Base-by-base conservation (phyloP, 805 yeast genomes). In the Lipomyces lipofer region DNA sequence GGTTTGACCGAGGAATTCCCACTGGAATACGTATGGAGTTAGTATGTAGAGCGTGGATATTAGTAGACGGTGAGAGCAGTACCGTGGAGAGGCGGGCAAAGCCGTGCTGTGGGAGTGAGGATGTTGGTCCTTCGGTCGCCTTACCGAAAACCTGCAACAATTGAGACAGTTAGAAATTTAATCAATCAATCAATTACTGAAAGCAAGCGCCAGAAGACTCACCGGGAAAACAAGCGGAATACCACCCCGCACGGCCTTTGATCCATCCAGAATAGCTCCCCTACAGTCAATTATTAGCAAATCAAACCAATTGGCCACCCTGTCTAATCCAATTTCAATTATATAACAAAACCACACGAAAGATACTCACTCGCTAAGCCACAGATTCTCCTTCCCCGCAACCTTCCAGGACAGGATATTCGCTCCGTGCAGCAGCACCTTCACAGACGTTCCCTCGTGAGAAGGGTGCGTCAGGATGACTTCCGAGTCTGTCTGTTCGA, bases 171-270 rank as follows among this genome's bases (percentile, higher is more conserved):
- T 28, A 17, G 19, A 32, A 28, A 22, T 13, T 33, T 17, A 8
- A 13, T n/a, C 15, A 4, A 3, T 9, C 12, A 17, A 13, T 24
- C 10, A 19, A 17, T 5, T 19, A 38, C 22, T 15, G 49, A 10
- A 13, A 2, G 30, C n/a, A n/a, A n/a, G n/a, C n/a, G n/a, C n/a
- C n/a, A n/a, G n/a, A n/a, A 13, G 9, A 40, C 65, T 28, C 24
- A 64, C 88, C 1, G 99, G 99, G 78, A 94, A 94, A 7, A 92
- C 98, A 22, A 94, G 75, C 10, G 99, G 99, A 49, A 94, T 88
- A 48, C 99, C 99, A 61, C 99, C 99, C 69, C 99, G 81, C 17
- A 94, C 97, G 1, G 99, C 95, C 67, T 86, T 87, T 43, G 92
- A 73, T 9, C 98, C 98, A 67, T 94, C 98, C 57, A 92, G 73